Base-by-base conservation (phyloP, 1,284 basidiomycete genomes). In the Trametes versicolor region DNA sequence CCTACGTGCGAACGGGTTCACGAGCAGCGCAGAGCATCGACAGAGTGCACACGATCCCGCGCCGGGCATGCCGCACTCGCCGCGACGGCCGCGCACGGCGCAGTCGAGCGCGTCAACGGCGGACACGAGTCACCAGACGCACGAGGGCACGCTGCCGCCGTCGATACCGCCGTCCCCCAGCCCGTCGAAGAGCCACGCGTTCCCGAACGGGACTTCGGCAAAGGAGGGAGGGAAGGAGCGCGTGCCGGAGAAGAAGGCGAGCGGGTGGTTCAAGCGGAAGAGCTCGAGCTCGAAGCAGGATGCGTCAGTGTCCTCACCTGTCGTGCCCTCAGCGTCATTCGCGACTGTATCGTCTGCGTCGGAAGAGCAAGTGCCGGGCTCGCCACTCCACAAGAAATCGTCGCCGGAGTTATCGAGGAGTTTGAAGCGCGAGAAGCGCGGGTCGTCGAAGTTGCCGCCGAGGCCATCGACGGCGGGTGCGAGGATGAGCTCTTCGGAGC, bases 231-330 rank as follows among this genome's bases (percentile, higher is more conserved):
- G 21, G 37, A 73, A 58, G 68, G 79, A 80, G 36, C 82, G 77
- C 68, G 76, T 78, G 53, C 73, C 80, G 7, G 83, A 83, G 66
- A 77, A 78, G 67, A 83, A 81, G 68, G 60, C 81, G 53, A 82
- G 81, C 57, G 68, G 75, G 15, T 91, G 89, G 89, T 86, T 89
- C 66, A 86, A 85, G 72, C 81, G 67, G 84, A 83, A 76, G 75
- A 76, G 71, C 71, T 64, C 59, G 47, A 67, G 70, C 71, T 64
- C 59, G 47, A 67, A 70, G n/a, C 63, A 68, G 37, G 53, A 55
- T 21, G 45, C 47, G 23, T 53, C 60, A 19, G 48, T 43, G 58
- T 43, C 71, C 36, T 62, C 67, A 36, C 49, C 62, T 50, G 43
- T 57, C 48, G 27, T 59, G 15, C 61, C 71, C 15, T 49, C 66